Evolutionary conservation across 2,329 filamentous ascomycete genomes (phyloP).

Genomic region (Coniochaeta sp.): DNA sequence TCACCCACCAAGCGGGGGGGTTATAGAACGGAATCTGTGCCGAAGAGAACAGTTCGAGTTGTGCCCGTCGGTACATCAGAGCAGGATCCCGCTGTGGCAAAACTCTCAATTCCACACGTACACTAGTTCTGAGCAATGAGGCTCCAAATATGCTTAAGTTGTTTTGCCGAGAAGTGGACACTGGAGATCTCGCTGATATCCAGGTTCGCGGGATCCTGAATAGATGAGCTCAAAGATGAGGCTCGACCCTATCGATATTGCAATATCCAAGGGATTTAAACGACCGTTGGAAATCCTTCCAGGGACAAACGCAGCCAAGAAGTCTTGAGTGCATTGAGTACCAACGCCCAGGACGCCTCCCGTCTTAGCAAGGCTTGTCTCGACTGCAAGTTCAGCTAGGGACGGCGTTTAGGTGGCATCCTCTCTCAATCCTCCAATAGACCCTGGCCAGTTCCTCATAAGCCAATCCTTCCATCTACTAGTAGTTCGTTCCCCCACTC

Average conservation of each 20-base stretch:
- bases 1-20: not conserved
- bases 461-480: not conserved
- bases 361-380: constrained; percentile 3
- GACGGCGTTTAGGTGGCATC: not conserved
- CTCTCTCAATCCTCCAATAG: not conserved
- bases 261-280: not conserved
- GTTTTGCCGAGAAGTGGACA: not conserved
- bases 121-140: not conserved
- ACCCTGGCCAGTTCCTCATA: not conserved
- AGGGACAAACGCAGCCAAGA: not conserved
- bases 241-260: not conserved
- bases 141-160: not conserved
- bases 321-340: not conserved
- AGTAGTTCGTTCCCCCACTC: not conserved
- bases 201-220: not conserved
- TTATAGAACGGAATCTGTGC: no score
- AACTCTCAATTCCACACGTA: no score
- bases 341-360: not conserved
- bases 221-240: not conserved
- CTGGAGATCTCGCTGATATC: not conserved
- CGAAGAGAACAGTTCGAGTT: not conserved
- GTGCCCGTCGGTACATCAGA: not conserved
- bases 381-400: not conserved
- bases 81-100: not conserved
- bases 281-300: not conserved